Conservation (phyloP, 2,329 filamentous ascomycete species). For the Penicillium sp. region DNA sequence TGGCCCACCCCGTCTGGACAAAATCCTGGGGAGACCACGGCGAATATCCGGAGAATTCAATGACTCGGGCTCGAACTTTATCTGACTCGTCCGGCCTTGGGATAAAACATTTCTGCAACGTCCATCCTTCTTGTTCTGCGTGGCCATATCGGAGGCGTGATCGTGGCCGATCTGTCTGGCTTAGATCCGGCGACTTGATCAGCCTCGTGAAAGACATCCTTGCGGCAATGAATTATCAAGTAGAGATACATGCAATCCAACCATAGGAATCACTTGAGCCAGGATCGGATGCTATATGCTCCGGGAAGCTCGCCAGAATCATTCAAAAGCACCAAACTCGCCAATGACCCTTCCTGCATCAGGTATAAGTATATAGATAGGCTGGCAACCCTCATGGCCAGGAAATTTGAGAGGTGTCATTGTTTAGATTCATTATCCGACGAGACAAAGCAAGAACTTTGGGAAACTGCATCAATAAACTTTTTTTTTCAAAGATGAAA, state of each 20-base stretch:
- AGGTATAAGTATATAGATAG: no score
- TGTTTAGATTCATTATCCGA: neutral
- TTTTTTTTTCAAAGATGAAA: neutral
- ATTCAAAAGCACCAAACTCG: no score
- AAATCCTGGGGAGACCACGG: slow-evolving; percentile 1
- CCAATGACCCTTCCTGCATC: no score
- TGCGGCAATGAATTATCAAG: no score
- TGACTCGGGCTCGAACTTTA: neutral
- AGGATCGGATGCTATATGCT: no score
- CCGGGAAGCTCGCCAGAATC: no score
- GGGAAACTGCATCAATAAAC: neutral
- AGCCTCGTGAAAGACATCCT: no score
- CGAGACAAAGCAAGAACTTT: neutral
- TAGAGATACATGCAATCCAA: no score
- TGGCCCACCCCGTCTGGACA: slow-evolving; percentile 1
- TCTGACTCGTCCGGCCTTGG: neutral
- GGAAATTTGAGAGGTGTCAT: neutral
- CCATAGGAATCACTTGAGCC: no score
- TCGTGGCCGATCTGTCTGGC: no score
- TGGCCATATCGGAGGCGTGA: neutral
- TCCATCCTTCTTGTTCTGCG: neutral
- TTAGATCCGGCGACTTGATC: no score
- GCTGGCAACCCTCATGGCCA: no score
- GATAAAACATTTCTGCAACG: neutral
- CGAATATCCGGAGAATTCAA: neutral